Percentiles rank a stretch among this genome's conserved stretches.
Conservation (phyloP, 768 basidiomycete species). For the Boletus insuetus region DNA sequence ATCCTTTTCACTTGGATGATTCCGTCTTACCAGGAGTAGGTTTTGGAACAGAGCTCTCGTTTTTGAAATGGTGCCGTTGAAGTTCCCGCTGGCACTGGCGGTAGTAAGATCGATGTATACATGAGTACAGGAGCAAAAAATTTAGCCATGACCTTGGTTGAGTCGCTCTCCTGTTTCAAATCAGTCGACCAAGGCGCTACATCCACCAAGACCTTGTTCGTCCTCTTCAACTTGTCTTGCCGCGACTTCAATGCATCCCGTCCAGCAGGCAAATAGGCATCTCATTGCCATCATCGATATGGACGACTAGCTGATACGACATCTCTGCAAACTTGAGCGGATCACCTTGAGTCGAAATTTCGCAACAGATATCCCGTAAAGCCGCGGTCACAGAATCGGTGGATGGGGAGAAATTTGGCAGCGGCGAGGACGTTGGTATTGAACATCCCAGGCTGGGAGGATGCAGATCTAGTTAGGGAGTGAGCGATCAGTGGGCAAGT, state of each 20-base stretch:
- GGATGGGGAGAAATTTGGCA: neutral
- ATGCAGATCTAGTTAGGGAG: slow-evolving; percentile 11
- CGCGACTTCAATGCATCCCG: slow-evolving; percentile 8
- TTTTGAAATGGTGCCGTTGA: too few species aligned
- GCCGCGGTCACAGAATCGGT: neutral
- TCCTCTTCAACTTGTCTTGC: neutral
- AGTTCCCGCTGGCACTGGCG: too few species aligned
- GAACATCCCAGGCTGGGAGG: slow-evolving; percentile 18
- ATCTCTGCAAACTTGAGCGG: slow-evolving; percentile 12
- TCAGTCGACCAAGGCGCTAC: slow-evolving; percentile 7
- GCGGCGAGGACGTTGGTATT: slow-evolving; percentile 8
- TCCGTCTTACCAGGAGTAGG: too few species aligned
- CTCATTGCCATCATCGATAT: neutral
- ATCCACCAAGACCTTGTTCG: neutral
- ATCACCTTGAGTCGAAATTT: neutral
- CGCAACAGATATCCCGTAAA: too few species aligned
- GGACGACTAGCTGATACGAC: neutral
- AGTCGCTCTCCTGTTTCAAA: neutral
- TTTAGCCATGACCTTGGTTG: too few species aligned
- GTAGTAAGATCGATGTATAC: too few species aligned
- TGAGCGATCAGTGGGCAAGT: neutral
- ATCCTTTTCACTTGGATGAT: too few species aligned
- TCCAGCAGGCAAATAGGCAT: slow-evolving; percentile 10
- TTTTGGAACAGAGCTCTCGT: too few species aligned
- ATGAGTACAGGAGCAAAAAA: too few species aligned